Evolutionary conservation across 805 yeast species (phyloP).

Genomic region (Ogataea zsoltii): DNA sequence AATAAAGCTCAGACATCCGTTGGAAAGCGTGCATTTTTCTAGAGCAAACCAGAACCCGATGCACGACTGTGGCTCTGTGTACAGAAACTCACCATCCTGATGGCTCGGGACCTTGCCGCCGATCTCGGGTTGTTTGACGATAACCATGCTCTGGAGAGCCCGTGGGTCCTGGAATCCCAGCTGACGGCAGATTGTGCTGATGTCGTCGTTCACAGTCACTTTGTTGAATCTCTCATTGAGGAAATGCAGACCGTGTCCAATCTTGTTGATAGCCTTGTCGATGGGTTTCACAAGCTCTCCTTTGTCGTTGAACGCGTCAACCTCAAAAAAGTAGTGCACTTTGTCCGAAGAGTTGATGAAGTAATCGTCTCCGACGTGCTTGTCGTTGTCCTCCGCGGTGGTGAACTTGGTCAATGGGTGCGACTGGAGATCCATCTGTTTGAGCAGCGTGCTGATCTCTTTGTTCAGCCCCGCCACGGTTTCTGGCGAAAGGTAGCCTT

Average conservation of each 20-base stretch:
- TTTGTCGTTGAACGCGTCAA: slow-evolving; percentile 57
- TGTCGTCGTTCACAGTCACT: slow-evolving; percentile 52
- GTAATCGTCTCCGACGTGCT: slow-evolving; percentile 73
- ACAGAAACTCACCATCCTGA: slow-evolving; percentile 73
- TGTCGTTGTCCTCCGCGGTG: slow-evolving; percentile 48
- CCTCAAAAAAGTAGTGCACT: slow-evolving; percentile 68
- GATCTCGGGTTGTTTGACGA: slow-evolving; percentile 74
- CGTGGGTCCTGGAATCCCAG: slow-evolving; percentile 63
- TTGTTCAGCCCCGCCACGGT: slow-evolving; percentile 42
- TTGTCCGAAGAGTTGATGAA: slow-evolving; percentile 71
- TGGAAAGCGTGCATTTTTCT: slow-evolving; percentile 65
- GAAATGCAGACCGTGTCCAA: slow-evolving; percentile 76
- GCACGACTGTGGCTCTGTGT: slow-evolving; percentile 69
- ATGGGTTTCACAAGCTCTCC: slow-evolving; percentile 57
- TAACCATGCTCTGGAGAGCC: slow-evolving; percentile 76
- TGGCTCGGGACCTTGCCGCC: slow-evolving; percentile 78
- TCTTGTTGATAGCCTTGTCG: slow-evolving; percentile 65
- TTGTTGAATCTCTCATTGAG: slow-evolving; percentile 48
- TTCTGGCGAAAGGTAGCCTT: slow-evolving; percentile 48
- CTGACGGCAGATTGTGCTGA: slow-evolving; percentile 50
- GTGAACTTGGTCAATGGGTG: slow-evolving; percentile 76
- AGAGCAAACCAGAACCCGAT: slow-evolving; percentile 82
- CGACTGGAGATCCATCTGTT: slow-evolving; percentile 47
- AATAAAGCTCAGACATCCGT: slow-evolving; percentile 68
- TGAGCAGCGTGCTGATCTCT: slow-evolving; percentile 47